Conservation (phyloP, 768 basidiomycete species). For the Termitomyces sp. region DNA sequence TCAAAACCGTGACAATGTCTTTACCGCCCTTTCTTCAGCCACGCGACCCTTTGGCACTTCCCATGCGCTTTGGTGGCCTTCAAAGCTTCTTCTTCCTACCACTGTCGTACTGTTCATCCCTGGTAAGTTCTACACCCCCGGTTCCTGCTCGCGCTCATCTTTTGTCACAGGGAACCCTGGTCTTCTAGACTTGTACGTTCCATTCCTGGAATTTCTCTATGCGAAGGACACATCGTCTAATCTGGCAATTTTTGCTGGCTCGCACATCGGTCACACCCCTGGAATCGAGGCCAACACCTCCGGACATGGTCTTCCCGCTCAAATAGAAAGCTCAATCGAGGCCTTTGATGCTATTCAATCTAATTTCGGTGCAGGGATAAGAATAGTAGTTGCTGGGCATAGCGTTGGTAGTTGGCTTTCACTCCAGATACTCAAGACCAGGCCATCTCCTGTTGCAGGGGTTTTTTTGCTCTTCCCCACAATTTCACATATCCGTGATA, state of each 20-base stretch:
- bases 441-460: slow-evolving; percentile 33
- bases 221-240: slow-evolving; percentile 27
- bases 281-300: slow-evolving; percentile 25
- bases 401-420: slow-evolving; percentile 74
- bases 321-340: slow-evolving; percentile 54
- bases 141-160: neutral
- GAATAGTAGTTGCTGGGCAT: slow-evolving; percentile 56
- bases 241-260: slow-evolving; percentile 57
- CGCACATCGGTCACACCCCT: slow-evolving; percentile 64
- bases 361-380: slow-evolving; percentile 29
- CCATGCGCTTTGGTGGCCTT: slow-evolving; percentile 54
- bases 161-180: slow-evolving; percentile 53
- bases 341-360: slow-evolving; percentile 43
- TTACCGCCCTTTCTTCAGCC: slow-evolving; percentile 33
- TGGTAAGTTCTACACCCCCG: slow-evolving; percentile 25
- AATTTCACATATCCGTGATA: slow-evolving; percentile 55
- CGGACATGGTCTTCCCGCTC: slow-evolving; percentile 38
- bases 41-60: slow-evolving; percentile 31
- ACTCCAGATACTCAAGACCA: slow-evolving; percentile 52
- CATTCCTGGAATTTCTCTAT: slow-evolving; percentile 57
- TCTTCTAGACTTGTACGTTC: slow-evolving; percentile 61
- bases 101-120: slow-evolving; percentile 48
- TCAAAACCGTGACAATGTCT: slow-evolving; percentile 11
- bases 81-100: slow-evolving; percentile 26
- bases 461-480: slow-evolving; percentile 71